These are phyloP conservation scores for Fusarium sp. DNA, from an alignment of 2,329 filamentous ascomycete genomes.

Conservation along the genomic window DNA sequence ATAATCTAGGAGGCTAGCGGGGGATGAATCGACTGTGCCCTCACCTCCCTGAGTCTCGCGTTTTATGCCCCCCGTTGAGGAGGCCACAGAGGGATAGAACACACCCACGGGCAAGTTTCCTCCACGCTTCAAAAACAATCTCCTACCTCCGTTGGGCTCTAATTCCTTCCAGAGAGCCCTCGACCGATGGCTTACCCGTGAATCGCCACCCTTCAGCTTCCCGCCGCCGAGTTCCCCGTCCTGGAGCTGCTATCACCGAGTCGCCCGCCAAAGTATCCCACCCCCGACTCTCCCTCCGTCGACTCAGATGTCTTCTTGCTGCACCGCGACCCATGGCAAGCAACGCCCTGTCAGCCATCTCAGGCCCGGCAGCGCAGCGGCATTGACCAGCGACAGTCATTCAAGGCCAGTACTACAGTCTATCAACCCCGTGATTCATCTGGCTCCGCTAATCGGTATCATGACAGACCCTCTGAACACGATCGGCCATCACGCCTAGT, in stretches of 20 bases:
- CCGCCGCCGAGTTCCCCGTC: not conserved
- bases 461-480: not conserved
- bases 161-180: not conserved
- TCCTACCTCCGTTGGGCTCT: not conserved
- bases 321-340: not conserved
- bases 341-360: not conserved
- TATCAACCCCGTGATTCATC: not conserved
- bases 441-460: not conserved
- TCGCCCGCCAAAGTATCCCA: not conserved
- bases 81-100: not conserved
- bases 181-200: not conserved
- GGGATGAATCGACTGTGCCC: too few species aligned
- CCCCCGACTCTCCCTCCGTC: not conserved
- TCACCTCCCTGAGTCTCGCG: too few species aligned
- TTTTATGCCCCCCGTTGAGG: not conserved
- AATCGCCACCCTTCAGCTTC: not conserved
- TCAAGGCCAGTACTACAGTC: not conserved
- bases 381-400: not conserved
- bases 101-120: not conserved
- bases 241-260: not conserved
- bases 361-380: not conserved
- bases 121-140: not conserved
- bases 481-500: not conserved
- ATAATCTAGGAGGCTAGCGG: not conserved
- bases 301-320: not conserved